Conservation (phyloP, 306 rosid species). For the Trifolium repens region DNA sequence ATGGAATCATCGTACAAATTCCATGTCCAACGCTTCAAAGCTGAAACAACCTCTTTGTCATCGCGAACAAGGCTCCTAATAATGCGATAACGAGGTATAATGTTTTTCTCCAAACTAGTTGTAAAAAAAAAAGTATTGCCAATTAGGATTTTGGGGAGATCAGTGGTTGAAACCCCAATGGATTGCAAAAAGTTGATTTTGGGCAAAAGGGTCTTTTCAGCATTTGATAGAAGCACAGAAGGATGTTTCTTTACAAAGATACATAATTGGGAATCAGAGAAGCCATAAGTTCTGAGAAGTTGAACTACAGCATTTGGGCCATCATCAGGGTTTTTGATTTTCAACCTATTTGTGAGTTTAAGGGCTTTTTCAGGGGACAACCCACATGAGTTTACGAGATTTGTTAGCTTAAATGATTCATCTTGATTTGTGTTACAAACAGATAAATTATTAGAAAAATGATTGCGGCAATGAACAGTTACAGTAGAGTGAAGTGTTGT, state of each 20-base stretch:
- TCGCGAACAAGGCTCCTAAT: neutral
- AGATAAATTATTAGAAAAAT: too few relatives aligned
- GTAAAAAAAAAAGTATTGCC: neutral
- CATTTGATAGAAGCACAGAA: neutral
- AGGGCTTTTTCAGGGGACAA: too few relatives aligned
- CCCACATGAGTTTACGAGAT: too few relatives aligned
- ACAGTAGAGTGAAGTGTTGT: too few relatives aligned
- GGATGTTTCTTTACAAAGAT: neutral
- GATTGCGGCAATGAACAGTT: too few relatives aligned
- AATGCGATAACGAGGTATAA: neutral
- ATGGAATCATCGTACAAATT: neutral
- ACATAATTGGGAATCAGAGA: neutral
- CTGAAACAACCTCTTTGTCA: neutral
- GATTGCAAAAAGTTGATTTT: neutral
- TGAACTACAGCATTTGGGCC: neutral
- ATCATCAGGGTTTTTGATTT: neutral
- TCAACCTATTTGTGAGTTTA: neutral
- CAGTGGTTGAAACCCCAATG: neutral
- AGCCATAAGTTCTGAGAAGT: conserved; percentile 19
- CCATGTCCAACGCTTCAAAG: neutral
- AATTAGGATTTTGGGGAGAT: neutral
- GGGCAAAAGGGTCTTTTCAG: neutral
- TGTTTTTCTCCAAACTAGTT: neutral
- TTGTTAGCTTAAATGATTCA: too few relatives aligned
- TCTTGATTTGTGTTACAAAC: too few relatives aligned